Base-by-base conservation (phyloP, 345 rosid species). In the Dipteronia sinensis region DNA sequence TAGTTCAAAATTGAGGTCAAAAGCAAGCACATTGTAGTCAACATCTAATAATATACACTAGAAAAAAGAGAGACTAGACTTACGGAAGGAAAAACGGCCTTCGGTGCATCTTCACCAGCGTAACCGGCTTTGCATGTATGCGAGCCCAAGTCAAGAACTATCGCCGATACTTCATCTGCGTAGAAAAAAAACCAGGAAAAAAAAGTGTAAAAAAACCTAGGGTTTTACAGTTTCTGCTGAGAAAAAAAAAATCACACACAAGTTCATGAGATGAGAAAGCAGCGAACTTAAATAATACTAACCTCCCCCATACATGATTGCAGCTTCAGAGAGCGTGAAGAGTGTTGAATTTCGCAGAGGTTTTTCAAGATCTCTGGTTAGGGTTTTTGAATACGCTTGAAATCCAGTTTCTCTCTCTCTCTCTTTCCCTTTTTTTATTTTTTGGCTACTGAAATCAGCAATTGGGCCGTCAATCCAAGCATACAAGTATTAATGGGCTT, bases 121-220 rank as follows among this genome's bases (percentile, higher is more conserved):
- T 93, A 97, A 75, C 99, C 99, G 65, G 99, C 99, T 77, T 97
- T 97, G 85, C 98, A 97, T 79, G 98, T 94, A 89, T 94, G 98
- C 47, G 97, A 91, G 20, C 99, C 99, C 82, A 97, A 81, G 91
- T 97, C 99, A 71, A 97, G 83, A n/a, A 97, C 99, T 75, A 94
- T 91, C 61, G 99, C 98, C 65, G 98, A 94, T 29, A 97, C 99
- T 84, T 97, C 99, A 79, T 97, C 98, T 96, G 97, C 82, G 58
- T 16, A 10, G 7, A 56, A 61, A 22, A 38, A 0, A 58, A 76
- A 75, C 13, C 13, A 75, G 2, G n/a, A 34, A 66, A 62, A 40
- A 72, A n/a, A 73, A 11, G 22, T 11, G 20, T 34, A 67, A 12
- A 10, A 34, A 53, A 20, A 76, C 9, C 9, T 15, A 10, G n/a